Evolutionary conservation across 2,329 filamentous ascomycete species (phyloP).

Genomic region (Canariomyces notabilis): DNA sequence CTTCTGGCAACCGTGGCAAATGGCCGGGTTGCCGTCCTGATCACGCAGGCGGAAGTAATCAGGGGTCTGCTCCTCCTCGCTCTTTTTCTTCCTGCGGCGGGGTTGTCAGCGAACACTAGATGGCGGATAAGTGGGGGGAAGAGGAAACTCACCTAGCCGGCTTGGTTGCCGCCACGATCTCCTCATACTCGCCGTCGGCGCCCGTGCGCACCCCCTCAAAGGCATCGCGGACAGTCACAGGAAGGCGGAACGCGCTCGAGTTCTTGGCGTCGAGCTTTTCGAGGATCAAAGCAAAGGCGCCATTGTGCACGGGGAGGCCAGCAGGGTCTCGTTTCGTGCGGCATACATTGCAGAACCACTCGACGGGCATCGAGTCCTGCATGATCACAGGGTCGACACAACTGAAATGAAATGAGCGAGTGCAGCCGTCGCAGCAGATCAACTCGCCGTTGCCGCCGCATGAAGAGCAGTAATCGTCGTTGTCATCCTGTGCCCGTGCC

Average conservation of each 20-base stretch:
- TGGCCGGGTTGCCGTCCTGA: constrained; percentile 65
- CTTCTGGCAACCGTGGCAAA: constrained; percentile 72
- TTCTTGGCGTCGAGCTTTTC: constrained; percentile 62
- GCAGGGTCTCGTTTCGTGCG: constrained; percentile 46
- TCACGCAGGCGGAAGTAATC: constrained; percentile 68
- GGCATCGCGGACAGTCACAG: constrained; percentile 63
- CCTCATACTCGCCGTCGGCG: constrained; percentile 74
- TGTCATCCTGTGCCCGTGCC: constrained; percentile 56
- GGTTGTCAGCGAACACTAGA: constrained; percentile 28
- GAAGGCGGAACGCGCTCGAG: constrained; percentile 67
- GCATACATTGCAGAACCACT: constrained; percentile 83
- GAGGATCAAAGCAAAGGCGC: constrained; percentile 59
- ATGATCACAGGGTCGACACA: constrained; percentile 80
- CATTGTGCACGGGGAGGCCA: constrained; percentile 43
- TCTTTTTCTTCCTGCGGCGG: constrained; percentile 45
- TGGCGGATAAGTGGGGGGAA: background rate
- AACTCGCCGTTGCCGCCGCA: constrained; percentile 81
- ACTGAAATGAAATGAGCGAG: constrained; percentile 81
- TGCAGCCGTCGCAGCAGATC: constrained; percentile 90
- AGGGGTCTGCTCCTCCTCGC: constrained; percentile 58
- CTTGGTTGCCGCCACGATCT: constrained; percentile 53
- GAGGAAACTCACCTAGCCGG: constrained; percentile 57
- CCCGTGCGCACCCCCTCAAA: constrained; percentile 78
- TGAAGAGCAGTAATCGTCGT: constrained; percentile 84
- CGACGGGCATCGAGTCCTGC: constrained; percentile 58